Evolutionary conservation across 768 basidiomycete species (phyloP), one percentile per base, ranked within the genome.

Genomic region (Russula foetens): DNA sequence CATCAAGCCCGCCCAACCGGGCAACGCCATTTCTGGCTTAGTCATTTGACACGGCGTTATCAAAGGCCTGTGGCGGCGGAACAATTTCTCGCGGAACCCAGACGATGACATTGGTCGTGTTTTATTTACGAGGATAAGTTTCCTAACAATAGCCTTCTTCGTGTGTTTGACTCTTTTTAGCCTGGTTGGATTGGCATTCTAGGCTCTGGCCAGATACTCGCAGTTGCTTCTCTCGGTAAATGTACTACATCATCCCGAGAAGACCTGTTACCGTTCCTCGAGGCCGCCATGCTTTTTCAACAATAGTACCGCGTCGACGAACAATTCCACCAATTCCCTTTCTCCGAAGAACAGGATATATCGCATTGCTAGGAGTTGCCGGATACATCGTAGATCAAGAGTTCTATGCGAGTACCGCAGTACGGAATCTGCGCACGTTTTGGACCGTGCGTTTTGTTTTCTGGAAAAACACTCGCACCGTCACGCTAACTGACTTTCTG

Each of bases 321-420:
- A 21, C 15, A 14, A 38, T 41, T 41, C 6, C n/a, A 46, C 15
- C 44, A 38, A 12, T 15, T 44, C 69, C 45, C 21, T 58, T 69
- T 46, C 60, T 61, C 7, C 69, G 69, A 12, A 59, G 70, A 24
- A 50, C 66, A 8, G 67, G 59, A 11, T 74, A 70, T 54, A 46
- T 68, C 24, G 66, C 70, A 3, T 47, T 64, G 1, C 65, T 73
- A 0, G 56, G 75, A 17, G 71, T 72, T 0, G 67, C 67, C 4
- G 69, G 74, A 28, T 81, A 75, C 64, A 56, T 70, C 7, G 39
- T 72, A 4, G 82, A 83, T 63, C 67, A 67, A n/a, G 64, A 76
- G 31, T 75, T 74, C 64, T 79, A 81, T 65, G 81, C 80, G 12
- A 77, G 79, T 45, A 77, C 82, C 6, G 66, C 81, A 3, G 67